Base-by-base conservation (phyloP, 1,284 basidiomycete species). In the Puccinia coronata region DNA sequence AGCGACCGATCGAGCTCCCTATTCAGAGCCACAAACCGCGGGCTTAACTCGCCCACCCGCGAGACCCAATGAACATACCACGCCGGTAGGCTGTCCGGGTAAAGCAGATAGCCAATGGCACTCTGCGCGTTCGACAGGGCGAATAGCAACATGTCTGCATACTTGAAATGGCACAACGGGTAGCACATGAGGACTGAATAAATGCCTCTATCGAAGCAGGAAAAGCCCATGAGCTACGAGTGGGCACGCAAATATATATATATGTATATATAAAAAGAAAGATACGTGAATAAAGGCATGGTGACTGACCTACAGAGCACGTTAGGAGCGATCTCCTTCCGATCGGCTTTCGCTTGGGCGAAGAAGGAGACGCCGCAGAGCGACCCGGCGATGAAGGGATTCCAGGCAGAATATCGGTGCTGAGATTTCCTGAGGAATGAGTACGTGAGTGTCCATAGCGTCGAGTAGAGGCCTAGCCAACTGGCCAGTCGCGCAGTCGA, bases 231-330 rank as follows among this genome's bases (percentile, higher is more conserved):
- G 36, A 47, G 25, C 55, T 57, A 25, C 59, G 65, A 25, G 36
- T 41, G n/a, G 20, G 12, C 34, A 70, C n/a, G 23, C 9, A n/a
- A n/a, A n/a, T n/a, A n/a, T n/a, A 41, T 39, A 31, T 41, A 18
- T 36, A 41, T 11, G 23, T 59, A 11, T 41, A 65, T 39, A 75
- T 20, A 75, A 16, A n/a, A 16, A 34, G 41, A 63, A 23, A 4
- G 71, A 63, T 47, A 49, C 11, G 31, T 28, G n/a, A 23, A 20
- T n/a, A n/a, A n/a, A n/a, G n/a, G n/a, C n/a, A n/a, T n/a, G n/a
- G n/a, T n/a, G 2, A 73, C 78, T 73, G 12, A 80, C 78, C 78
- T 70, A 80, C 78, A 80, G 4, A 80, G 57, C 41, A 80, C 69
- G 41, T 72, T 80, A n/a, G 78, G 78, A 12, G 78, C 78, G 20